These are phyloP conservation scores for Tolypocladium amazonense DNA, from an alignment of 2,329 filamentous ascomycete species.

Conservation along the genomic window DNA sequence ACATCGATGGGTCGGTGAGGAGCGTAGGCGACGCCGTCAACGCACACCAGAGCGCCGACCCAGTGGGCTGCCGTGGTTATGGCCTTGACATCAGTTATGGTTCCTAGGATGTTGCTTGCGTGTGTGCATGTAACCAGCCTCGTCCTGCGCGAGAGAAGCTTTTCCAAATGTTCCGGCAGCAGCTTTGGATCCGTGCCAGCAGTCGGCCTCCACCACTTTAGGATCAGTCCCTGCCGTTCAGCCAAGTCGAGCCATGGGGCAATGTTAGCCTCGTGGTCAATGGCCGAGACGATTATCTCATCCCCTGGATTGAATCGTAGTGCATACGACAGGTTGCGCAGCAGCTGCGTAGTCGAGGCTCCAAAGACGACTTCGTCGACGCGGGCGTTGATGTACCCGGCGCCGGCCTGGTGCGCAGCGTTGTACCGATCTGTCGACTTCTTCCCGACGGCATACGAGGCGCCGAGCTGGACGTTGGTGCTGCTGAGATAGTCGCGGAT, in stretches of 20 bases:
- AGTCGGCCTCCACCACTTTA: constrained; percentile 60
- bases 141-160: constrained; percentile 52
- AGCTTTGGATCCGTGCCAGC: constrained; percentile 46
- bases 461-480: constrained; percentile 68
- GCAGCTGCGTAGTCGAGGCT: constrained; percentile 63
- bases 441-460: constrained; percentile 52
- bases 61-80: constrained; percentile 43
- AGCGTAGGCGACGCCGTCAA: constrained; percentile 69
- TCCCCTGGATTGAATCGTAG: constrained; percentile 44
- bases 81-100: constrained; percentile 46
- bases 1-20: constrained; percentile 65
- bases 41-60: constrained; percentile 48
- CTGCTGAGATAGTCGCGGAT: constrained; percentile 55
- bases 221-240: constrained; percentile 41
- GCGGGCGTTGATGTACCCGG: constrained; percentile 59
- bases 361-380: constrained; percentile 62
- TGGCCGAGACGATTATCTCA: constrained; percentile 58
- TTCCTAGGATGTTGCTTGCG: constrained; percentile 62
- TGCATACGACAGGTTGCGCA: constrained; percentile 56
- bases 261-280: constrained; percentile 73
- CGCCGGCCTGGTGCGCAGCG: constrained; percentile 52
- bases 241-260: constrained; percentile 64
- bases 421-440: constrained; percentile 49
- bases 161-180: constrained; percentile 41
- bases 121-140: constrained; percentile 65